Percentiles rank a stretch among this genome's conserved stretches.
Conservation (phyloP, 768 basidiomycete species). For the Paxillus ammoniavirescens region DNA sequence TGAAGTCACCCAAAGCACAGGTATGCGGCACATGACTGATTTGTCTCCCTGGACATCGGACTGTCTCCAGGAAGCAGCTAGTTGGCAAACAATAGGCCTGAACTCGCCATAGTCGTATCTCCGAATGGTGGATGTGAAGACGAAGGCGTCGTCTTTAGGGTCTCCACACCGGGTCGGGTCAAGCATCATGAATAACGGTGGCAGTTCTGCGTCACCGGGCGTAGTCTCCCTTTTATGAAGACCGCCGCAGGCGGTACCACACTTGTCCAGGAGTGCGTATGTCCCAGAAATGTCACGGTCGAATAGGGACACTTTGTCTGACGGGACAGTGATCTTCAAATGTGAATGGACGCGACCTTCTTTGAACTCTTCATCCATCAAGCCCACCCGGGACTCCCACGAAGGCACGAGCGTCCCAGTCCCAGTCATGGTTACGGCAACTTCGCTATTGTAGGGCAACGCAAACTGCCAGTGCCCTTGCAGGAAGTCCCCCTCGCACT, state of each 20-base stretch:
- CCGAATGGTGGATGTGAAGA: slow-evolving; percentile 77
- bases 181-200: slow-evolving; percentile 73
- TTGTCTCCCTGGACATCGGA: slow-evolving; percentile 48
- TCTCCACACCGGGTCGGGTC: slow-evolving; percentile 83
- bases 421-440: slow-evolving; percentile 58
- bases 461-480: slow-evolving; percentile 79
- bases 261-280: slow-evolving; percentile 79
- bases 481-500: slow-evolving; percentile 56
- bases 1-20: slow-evolving; percentile 62
- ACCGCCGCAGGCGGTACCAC: slow-evolving; percentile 84
- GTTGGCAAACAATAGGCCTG: slow-evolving; percentile 70
- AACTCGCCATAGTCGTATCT: slow-evolving; percentile 81
- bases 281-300: slow-evolving; percentile 82
- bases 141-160: slow-evolving; percentile 74
- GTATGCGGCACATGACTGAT: slow-evolving; percentile 55
- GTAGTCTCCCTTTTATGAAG: slow-evolving; percentile 63
- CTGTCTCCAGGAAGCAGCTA: slow-evolving; percentile 80
- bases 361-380: slow-evolving; percentile 61
- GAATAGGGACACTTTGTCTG: slow-evolving; percentile 43
- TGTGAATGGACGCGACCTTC: slow-evolving; percentile 66
- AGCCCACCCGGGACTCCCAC: slow-evolving; percentile 83
- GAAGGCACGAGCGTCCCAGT: slow-evolving; percentile 70
- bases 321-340: slow-evolving; percentile 59
- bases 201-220: slow-evolving; percentile 45
- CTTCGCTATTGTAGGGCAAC: slow-evolving; percentile 55